Base-by-base conservation (phyloP, 2,329 filamentous ascomycete species). In the Scopulariopsis brevicaulis region DNA sequence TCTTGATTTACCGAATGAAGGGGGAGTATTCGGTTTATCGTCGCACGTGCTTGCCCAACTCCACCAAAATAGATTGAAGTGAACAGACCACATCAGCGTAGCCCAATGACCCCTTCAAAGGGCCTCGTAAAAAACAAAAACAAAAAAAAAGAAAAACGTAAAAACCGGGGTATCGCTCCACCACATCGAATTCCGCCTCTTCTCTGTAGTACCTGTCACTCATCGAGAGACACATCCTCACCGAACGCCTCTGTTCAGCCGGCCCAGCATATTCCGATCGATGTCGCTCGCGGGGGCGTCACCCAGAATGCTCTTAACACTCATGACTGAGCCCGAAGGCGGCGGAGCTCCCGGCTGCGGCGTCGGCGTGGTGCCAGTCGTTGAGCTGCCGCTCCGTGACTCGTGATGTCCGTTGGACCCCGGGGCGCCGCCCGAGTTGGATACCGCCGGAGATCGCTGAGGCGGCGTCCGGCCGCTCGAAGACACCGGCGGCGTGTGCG, bases 361-460 rank as follows among this genome's bases (percentile, higher is more conserved):
- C 12, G 55, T 53, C 22, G 55, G 28, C 14, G 55, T 52, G 1
- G 50, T 35, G 15, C 50, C 50, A 20, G 48, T 54, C 14, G 52
- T 54, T 15, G 56, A 54, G 46, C 28, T 22, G 20, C 51, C 51
- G 52, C 40, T 54, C 7, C 20, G 35, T 18, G 22, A 3, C 18
- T 11, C 34, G 18, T 12, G 34, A 5, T 32, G 56, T 2, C 56
- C 56, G 52, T 54, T 53, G 11, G 51, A 24, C 2, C 28, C 53
- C 24, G 50, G 20, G 15, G 22, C 51, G 22, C 28, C 28, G 4
- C 46, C 32, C 6, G 56, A 37, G 35, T 54, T 22, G 10, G 50
- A 46, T n/a, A 34, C 54, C 8, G 56, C 32, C 12, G 59, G 59
- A 7, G 59, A 58, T n/a, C 59, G 56, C 24, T 58, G 55, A 43